Evolutionary conservation across 257 asterid species (phyloP), one percentile per base, ranked within the genome.

Genomic region (Echites panduratus): DNA sequence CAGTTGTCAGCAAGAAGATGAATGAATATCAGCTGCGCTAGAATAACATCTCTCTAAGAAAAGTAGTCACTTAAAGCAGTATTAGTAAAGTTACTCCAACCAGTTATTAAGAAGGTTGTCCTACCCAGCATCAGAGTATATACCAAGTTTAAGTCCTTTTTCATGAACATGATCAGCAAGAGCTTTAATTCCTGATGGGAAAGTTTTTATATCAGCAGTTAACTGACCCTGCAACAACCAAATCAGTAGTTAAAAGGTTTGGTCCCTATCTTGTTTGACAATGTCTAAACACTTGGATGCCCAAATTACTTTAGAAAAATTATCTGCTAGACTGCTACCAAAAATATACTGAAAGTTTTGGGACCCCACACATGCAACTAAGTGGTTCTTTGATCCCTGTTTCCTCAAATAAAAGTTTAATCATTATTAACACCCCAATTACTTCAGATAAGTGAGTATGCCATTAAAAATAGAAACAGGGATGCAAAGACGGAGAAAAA

Each of bases 61-160:
- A 71, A 54, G 64, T 47, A 71, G 41, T 41, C 17, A 7, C 64
- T 44, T 66, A 77, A 4, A 19, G 40, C 45, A 57, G 62, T 47
- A 58, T 63, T 43, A 49, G 41, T 41, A 47, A n/a, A 56, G 77
- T n/a, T n/a, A n/a, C n/a, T n/a, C n/a, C n/a, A n/a, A n/a, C 58
- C 70, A 69, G 76, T 59, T 26, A 16, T 63, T 49, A 40, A 66
- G 66, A 73, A 70, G 70, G 56, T 64, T 38, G 24, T 50, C 95
- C 41, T 88, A 94, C 99, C 99, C 99, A 76, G 99, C 99, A 85
- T 95, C 99, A 41, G 99, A 94, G 84, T 94, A 94, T 79, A 94
- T 87, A 48, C 99, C 98, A 5, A 94, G 89, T 86, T 92, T 95
- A 75, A 95, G 93, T 73, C 96, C 98, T 85, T 87, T 90, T 9